Conservation (phyloP, 2,329 filamentous ascomycete genomes). For the Sarocladium oryzae region DNA sequence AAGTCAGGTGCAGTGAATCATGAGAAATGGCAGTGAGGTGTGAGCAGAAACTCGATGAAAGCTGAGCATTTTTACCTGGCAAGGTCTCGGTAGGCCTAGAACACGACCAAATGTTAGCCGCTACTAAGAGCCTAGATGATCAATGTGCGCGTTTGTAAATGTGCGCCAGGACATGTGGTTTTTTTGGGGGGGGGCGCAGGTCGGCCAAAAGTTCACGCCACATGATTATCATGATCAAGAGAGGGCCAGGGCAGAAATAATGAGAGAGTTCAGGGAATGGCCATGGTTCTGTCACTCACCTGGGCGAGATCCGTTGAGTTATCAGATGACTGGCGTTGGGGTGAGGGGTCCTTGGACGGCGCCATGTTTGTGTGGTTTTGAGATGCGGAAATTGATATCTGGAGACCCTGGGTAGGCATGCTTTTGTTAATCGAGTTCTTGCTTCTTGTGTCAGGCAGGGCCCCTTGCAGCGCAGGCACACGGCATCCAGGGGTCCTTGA, state of each 20-base stretch:
- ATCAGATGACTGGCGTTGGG: neutral
- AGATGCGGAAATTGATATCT: neutral
- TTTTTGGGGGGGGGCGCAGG: neutral
- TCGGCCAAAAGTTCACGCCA: neutral
- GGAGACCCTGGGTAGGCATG: no score
- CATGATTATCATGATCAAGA: no score
- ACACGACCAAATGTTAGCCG: conserved; percentile 9
- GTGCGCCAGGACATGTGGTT: conserved; percentile 1
- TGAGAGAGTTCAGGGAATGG: no score
- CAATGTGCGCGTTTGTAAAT: neutral
- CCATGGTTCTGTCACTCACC: neutral
- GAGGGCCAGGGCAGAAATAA: no score
- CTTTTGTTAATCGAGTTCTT: neutral
- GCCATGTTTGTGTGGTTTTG: neutral
- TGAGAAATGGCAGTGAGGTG: neutral
- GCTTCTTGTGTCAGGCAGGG: neutral
- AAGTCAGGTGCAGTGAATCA: neutral
- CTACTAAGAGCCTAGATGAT: conserved; percentile 13
- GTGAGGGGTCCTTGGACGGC: conserved; percentile 4
- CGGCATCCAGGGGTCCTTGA: neutral
- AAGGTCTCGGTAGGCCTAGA: conserved; percentile 32
- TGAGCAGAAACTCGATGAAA: neutral
- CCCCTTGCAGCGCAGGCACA: neutral
- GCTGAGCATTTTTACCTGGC: conserved; percentile 21
- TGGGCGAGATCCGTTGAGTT: conserved; percentile 4